A percentile compares a stretch with the other conserved stretches of the same genome.
Conservation (phyloP, 2,329 filamentous ascomycete genomes). For the Neoascochyta sp. region DNA sequence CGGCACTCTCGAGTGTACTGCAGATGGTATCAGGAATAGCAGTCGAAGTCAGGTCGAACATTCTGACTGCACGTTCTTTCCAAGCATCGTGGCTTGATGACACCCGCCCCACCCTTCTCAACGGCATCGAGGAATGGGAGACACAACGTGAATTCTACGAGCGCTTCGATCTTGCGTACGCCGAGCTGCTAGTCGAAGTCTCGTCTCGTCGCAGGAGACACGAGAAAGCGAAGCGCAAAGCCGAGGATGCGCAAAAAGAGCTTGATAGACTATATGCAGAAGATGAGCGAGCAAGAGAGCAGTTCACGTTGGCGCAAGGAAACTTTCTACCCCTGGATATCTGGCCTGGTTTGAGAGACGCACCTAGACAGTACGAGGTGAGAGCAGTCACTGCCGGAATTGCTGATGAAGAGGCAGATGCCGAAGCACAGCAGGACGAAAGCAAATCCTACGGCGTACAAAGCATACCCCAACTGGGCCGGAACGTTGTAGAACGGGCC, state of each 20-base stretch:
- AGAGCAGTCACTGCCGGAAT: conserved; percentile 14
- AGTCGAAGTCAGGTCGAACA: conserved; percentile 60
- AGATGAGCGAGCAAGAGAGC: conserved; percentile 69
- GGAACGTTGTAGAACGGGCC: conserved; percentile 35
- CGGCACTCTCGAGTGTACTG: conserved; percentile 61
- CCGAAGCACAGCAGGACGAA: conserved; percentile 12
- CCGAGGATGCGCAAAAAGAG: conserved; percentile 72
- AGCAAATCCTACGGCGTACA: conserved; percentile 13
- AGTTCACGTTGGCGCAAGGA: conserved; percentile 76
- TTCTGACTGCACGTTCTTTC: conserved; percentile 63
- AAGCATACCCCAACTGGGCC: conserved; percentile 35
- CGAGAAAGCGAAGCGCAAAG: conserved; percentile 68
- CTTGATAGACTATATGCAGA: conserved; percentile 70
- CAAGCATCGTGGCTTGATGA: conserved; percentile 62
- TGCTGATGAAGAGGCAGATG: conserved; percentile 14
- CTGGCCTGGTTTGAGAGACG: conserved; percentile 61
- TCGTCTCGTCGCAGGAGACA: conserved; percentile 70
- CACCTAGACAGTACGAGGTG: conserved; percentile 35
- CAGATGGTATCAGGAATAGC: conserved; percentile 65
- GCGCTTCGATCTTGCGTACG: conserved; percentile 79
- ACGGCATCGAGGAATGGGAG: conserved; percentile 67
- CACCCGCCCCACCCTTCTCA: conserved; percentile 68
- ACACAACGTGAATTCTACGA: conserved; percentile 80
- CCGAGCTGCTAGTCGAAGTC: conserved; percentile 78
- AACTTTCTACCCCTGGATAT: conserved; percentile 85